A percentile compares a stretch with the other conserved stretches of the same genome.
Conservation (phyloP, 495 filamentous ascomycete genomes). For the Aspergillus panamensis region DNA sequence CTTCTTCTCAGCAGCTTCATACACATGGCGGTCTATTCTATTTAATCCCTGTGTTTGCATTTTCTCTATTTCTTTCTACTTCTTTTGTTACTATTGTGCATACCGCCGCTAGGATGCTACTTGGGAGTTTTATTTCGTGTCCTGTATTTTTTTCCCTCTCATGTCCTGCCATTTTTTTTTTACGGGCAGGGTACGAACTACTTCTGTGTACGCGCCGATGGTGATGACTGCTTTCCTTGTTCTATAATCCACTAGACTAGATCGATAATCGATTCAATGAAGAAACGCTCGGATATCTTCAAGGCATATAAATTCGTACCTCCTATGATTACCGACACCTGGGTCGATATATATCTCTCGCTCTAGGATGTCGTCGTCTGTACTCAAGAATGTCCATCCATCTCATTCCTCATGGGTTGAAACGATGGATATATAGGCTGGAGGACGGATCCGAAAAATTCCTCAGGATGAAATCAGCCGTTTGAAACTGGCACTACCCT, state of each 20-base stretch:
- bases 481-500: too few relatives aligned
- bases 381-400: too few relatives aligned
- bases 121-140: constrained; percentile 8
- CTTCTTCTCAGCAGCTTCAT: constrained; percentile 10
- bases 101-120: constrained; percentile 24
- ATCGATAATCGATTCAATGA: constrained; percentile 2
- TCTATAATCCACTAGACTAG: constrained; percentile 11
- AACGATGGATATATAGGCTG: too few relatives aligned
- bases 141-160: constrained; percentile 4
- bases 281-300: neutral
- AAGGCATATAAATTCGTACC: too few relatives aligned
- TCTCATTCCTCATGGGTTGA: too few relatives aligned
- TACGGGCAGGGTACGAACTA: constrained; percentile 21
- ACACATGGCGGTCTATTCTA: constrained; percentile 20
- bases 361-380: too few relatives aligned
- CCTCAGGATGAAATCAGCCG: too few relatives aligned
- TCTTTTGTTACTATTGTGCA: constrained; percentile 21
- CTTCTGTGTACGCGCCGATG: constrained; percentile 21
- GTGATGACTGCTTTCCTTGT: constrained; percentile 17
- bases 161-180: constrained; percentile 11
- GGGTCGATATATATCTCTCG: too few relatives aligned
- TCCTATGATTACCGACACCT: too few relatives aligned
- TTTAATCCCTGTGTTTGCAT: constrained; percentile 18
- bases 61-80: constrained; percentile 10
- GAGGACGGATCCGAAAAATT: too few relatives aligned